Conservation (phyloP, 2,329 filamentous ascomycete genomes). For the Exophiala xenobiotica region DNA sequence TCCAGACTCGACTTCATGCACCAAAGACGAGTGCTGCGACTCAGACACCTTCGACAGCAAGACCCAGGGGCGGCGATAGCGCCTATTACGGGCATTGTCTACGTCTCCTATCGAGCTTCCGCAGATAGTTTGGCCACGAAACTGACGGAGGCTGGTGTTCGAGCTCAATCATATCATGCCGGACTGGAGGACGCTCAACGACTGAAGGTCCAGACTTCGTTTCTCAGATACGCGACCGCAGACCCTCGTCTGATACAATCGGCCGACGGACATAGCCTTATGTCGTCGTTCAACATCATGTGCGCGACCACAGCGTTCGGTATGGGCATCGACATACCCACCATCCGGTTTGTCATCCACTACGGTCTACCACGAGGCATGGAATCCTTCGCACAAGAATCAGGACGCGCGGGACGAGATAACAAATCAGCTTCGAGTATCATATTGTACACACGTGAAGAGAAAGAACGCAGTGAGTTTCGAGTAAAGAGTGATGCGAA, state of each 20-base stretch:
- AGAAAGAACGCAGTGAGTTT: constrained; percentile 62
- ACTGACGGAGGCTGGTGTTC: constrained; percentile 38
- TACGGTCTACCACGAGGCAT: constrained; percentile 94
- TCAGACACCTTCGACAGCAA: constrained; percentile 39
- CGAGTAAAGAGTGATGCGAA: constrained; percentile 13
- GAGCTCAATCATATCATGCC: constrained; percentile 50
- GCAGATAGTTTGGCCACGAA: constrained; percentile 42
- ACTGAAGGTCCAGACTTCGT: constrained; percentile 51
- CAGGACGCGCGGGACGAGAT: constrained; percentile 84
- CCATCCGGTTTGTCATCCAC: constrained; percentile 91
- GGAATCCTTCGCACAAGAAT: constrained; percentile 95
- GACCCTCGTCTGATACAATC: constrained; percentile 17
- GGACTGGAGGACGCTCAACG: constrained; percentile 71
- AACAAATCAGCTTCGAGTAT: constrained; percentile 84
- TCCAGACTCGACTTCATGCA: constrained; percentile 74
- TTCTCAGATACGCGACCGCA: constrained; percentile 27
- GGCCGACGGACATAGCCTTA: constrained; percentile 23
- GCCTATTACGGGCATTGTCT: constrained; percentile 49
- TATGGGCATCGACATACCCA: constrained; percentile 96
- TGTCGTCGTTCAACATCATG: constrained; percentile 78
- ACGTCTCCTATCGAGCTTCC: constrained; percentile 43
- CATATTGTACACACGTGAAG: constrained; percentile 86
- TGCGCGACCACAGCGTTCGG: constrained; percentile 95
- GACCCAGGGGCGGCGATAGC: constrained; percentile 28
- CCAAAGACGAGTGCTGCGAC: constrained; percentile 61